Percentiles rank a stretch among this genome's conserved stretches.
phyloP scores from a whole-genome alignment of 305 asterid species.

The Striga hermonthica region DNA sequence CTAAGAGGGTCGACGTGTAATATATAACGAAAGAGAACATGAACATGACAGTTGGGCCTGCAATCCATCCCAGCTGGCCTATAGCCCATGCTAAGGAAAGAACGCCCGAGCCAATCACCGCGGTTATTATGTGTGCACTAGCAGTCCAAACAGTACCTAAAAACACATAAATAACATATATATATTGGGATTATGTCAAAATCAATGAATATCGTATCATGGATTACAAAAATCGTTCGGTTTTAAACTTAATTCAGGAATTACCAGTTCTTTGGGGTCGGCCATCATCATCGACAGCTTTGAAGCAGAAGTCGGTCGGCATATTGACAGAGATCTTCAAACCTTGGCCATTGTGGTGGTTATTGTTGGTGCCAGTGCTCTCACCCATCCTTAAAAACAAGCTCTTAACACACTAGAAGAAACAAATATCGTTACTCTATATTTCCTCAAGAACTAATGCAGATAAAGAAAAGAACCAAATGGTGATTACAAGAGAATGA shows the following conservation, averaged over 20 bases:
- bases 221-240: too few species aligned
- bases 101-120: conserved; percentile 60
- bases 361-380: conserved; percentile 54
- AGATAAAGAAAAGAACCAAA: too few species aligned
- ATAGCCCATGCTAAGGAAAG: conserved; percentile 61
- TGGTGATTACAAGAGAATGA: neutral
- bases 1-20: conserved; percentile 50
- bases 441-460: neutral
- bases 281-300: conserved; percentile 54
- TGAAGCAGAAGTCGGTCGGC: conserved; percentile 40
- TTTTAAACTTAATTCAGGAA: too few species aligned
- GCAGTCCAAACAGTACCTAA: conserved; percentile 61
- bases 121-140: conserved; percentile 54
- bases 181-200: too few species aligned
- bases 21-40: conserved; percentile 50
- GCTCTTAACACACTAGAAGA: too few species aligned
- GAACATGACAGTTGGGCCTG: conserved; percentile 58
- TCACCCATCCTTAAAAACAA: conserved; percentile 44
- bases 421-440: too few species aligned
- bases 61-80: conserved; percentile 60
- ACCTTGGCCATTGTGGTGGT: conserved; percentile 41
- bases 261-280: conserved; percentile 56
- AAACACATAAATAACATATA: neutral
- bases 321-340: conserved; percentile 40
- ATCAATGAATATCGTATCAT: too few species aligned